A percentile compares a stretch with the other conserved stretches of the same genome.
Evolutionary conservation across 352 stramenopile genomes (phyloP).

Genomic region (Hyaloperonospora brassicae): DNA sequence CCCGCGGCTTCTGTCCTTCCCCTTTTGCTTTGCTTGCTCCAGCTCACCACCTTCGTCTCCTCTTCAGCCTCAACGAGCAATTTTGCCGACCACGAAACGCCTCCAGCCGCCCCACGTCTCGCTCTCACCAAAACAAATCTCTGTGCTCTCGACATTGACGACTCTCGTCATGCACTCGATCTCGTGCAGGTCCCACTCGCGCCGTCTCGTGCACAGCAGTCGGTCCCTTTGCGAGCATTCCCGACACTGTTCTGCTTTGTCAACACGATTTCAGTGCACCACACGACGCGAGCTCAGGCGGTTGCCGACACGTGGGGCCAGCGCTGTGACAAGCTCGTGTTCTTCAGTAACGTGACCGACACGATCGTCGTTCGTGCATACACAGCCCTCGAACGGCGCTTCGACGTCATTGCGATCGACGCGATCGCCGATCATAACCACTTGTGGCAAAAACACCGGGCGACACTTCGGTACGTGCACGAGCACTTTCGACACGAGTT

Average conservation of each 20-base stretch:
- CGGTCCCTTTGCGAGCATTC: conserved; percentile 17
- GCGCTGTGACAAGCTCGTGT: conserved; percentile 69
- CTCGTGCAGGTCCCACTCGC: conserved; percentile 39
- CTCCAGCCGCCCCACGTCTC: conserved; percentile 7
- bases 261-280: conserved; percentile 72
- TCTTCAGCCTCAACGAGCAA: too few relatives aligned
- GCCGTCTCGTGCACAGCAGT: conserved; percentile 6
- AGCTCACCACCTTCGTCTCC: too few relatives aligned
- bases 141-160: conserved; percentile 43
- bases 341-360: conserved; percentile 72
- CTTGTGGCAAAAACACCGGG: conserved; percentile 80
- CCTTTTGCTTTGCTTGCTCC: too few relatives aligned
- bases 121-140: conserved; percentile 40
- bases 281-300: conserved; percentile 46
- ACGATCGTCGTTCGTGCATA: conserved; percentile 32
- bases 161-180: conserved; percentile 31
- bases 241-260: conserved; percentile 72
- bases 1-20: too few relatives aligned
- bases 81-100: too few relatives aligned
- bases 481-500: conserved; percentile 64
- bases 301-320: conserved; percentile 78
- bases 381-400: conserved; percentile 19
- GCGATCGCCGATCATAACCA: conserved; percentile 72
- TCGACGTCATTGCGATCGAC: conserved; percentile 61
- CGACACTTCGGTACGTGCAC: conserved; percentile 61